Percentiles rank a stretch among this genome's conserved stretches.
Conservation (phyloP, 495 filamentous ascomycete genomes). For the Penicillium dipodomyicola region DNA sequence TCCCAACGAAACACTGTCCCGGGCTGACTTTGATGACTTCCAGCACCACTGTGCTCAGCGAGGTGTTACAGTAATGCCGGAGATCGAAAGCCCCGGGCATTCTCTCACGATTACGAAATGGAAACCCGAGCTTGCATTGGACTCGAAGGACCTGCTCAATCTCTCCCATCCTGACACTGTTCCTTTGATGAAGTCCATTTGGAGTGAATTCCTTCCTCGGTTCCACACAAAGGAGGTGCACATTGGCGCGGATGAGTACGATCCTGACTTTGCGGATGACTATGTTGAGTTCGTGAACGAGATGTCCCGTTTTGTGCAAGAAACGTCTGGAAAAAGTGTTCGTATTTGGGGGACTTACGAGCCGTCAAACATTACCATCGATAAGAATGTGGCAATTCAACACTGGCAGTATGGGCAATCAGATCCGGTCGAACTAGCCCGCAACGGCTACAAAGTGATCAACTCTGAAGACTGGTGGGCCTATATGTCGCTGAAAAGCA, state of each 20-base stretch:
- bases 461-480: constrained; percentile 60
- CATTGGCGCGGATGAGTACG: constrained; percentile 58
- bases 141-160: constrained; percentile 51
- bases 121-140: constrained; percentile 54
- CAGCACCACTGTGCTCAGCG: constrained; percentile 51
- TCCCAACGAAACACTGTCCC: constrained; percentile 48
- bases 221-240: constrained; percentile 56
- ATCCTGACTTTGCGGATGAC: constrained; percentile 46
- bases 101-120: constrained; percentile 54
- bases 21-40: constrained; percentile 48
- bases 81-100: constrained; percentile 56
- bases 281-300: constrained; percentile 56
- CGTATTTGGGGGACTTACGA: constrained; percentile 57
- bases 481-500: constrained; percentile 55
- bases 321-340: constrained; percentile 43
- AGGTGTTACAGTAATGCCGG: constrained; percentile 53
- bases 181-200: constrained; percentile 52
- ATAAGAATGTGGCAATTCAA: constrained; percentile 48
- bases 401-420: constrained; percentile 60
- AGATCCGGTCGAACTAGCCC: constrained; percentile 45
- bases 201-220: constrained; percentile 56
- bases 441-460: constrained; percentile 43
- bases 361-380: constrained; percentile 40
- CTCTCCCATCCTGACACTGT: constrained; percentile 54
- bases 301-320: constrained; percentile 44